Evolutionary conservation across 192 early-diverging fungal genomes (phyloP).

Genomic region (Phlyctochytrium bullatum): DNA sequence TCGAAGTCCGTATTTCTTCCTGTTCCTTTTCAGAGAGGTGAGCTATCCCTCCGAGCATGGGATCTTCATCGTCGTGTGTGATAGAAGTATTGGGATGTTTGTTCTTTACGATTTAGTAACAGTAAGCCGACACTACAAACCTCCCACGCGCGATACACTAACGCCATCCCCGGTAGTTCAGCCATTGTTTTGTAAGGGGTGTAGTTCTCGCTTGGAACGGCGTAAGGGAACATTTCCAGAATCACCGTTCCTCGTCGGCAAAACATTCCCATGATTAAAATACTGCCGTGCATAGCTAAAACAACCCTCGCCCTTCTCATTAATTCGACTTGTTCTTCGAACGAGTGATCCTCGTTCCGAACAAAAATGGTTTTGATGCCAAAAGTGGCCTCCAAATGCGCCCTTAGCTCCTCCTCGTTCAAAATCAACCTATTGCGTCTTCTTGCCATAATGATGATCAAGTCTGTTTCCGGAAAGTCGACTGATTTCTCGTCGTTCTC

Average conservation of each 20-base stretch:
- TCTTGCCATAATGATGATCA: constrained; percentile 48
- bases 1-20: constrained; percentile 24
- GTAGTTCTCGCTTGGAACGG: constrained; percentile 47
- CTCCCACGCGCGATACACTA: constrained; percentile 51
- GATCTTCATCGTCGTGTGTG: constrained; percentile 31
- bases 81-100: constrained; percentile 30
- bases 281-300: constrained; percentile 52
- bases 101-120: constrained; percentile 25
- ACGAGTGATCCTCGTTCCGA: constrained; percentile 43
- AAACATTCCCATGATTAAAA: constrained; percentile 54
- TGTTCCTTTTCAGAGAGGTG: constrained; percentile 34
- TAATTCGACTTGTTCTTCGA: constrained; percentile 48
- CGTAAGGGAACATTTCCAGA: constrained; percentile 48
- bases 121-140: constrained; percentile 12
- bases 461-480: constrained; percentile 26
- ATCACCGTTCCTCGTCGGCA: constrained; percentile 48
- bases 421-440: constrained; percentile 43
- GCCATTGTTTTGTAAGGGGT: constrained; percentile 50
- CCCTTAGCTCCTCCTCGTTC: constrained; percentile 39
- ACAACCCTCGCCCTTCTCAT: constrained; percentile 47
- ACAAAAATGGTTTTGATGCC: constrained; percentile 37
- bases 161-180: constrained; percentile 43
- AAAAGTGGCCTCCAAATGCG: constrained; percentile 23
- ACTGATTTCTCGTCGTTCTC: constrained; percentile 7
- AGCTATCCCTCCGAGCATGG: constrained; percentile 31